These are phyloP conservation scores for Torulaspora microellipsoides DNA, from an alignment of 805 yeast genomes.

Conservation along the genomic window DNA sequence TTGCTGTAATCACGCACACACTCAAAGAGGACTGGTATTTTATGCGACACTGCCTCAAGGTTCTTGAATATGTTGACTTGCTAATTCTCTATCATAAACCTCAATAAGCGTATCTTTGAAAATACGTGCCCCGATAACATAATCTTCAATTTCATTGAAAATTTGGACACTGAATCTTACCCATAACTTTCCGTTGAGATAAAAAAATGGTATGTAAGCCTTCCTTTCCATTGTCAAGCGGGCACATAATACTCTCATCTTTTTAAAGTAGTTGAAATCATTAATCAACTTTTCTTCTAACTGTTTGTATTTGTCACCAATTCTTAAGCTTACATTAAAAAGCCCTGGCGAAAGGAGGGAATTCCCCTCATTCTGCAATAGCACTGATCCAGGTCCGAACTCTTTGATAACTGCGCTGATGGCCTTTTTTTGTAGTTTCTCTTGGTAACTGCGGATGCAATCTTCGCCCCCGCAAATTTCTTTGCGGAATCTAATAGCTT, in stretches of 20 bases:
- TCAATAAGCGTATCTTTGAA: slow-evolving; percentile 34
- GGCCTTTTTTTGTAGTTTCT: slow-evolving; percentile 42
- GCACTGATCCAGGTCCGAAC: slow-evolving; percentile 38
- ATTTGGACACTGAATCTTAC: slow-evolving; percentile 57
- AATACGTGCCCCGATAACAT: slow-evolving; percentile 41
- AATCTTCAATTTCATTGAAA: slow-evolving; percentile 55
- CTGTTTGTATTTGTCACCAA: slow-evolving; percentile 28
- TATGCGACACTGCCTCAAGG: no score
- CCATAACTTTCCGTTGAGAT: slow-evolving; percentile 35
- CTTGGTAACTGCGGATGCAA: slow-evolving; percentile 45
- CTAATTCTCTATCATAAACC: slow-evolving; percentile 13
- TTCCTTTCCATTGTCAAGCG: slow-evolving; percentile 30
- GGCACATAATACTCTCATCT: slow-evolving; percentile 21
- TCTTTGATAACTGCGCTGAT: slow-evolving; percentile 37
- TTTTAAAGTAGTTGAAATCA: slow-evolving; percentile 13
- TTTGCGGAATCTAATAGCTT: slow-evolving; percentile 51
- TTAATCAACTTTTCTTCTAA: slow-evolving; percentile 15
- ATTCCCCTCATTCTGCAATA: slow-evolving; percentile 24
- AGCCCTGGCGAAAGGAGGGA: slow-evolving; percentile 20
- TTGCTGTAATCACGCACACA: no score
- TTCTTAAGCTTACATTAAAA: slow-evolving; percentile 42
- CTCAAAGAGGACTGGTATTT: no score
- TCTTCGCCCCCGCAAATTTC: slow-evolving; percentile 53
- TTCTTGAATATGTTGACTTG: no score
- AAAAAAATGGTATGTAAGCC: slow-evolving; percentile 41